Percentiles rank a stretch among this genome's conserved stretches.
phyloP scores from a whole-genome alignment of 345 rosid genomes.

The Excoecaria agallocha region DNA sequence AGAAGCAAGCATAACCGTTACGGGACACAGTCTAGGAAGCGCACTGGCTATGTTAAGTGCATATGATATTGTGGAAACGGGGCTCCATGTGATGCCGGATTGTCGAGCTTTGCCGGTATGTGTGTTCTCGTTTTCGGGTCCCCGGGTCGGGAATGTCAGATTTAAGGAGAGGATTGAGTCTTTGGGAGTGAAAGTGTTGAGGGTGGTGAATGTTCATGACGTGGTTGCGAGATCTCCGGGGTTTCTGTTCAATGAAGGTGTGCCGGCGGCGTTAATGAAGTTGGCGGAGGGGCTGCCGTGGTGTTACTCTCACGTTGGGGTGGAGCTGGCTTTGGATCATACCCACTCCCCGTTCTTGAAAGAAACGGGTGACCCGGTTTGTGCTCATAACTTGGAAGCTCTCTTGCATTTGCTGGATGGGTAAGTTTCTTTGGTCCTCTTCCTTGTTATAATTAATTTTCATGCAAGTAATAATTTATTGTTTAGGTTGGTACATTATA shows the following conservation, averaged over 20 bases:
- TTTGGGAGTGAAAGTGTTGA: conserved; percentile 65
- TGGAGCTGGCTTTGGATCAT: conserved; percentile 63
- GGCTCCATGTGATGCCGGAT: conserved; percentile 39
- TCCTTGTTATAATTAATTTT: too few species aligned
- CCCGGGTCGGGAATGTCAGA: conserved; percentile 69
- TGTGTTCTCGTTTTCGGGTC: conserved; percentile 64
- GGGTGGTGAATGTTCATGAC: conserved; percentile 71
- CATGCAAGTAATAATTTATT: too few species aligned
- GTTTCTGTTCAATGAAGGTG: conserved; percentile 55
- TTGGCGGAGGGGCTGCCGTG: conserved; percentile 59
- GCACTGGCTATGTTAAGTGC: conserved; percentile 78
- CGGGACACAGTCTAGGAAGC: conserved; percentile 83
- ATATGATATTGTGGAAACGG: conserved; percentile 65
- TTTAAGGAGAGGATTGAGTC: conserved; percentile 59
- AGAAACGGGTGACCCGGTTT: conserved; percentile 40
- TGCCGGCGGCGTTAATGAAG: conserved; percentile 43
- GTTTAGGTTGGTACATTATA: too few species aligned
- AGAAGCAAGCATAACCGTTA: conserved; percentile 66
- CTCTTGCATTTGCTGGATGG: conserved; percentile 81
- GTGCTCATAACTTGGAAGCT: conserved; percentile 77
- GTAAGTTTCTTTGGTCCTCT: conserved; percentile 31
- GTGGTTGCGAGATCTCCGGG: conserved; percentile 74
- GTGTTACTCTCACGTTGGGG: conserved; percentile 82
- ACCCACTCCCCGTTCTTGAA: conserved; percentile 69
- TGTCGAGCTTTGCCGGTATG: conserved; percentile 45